Base-by-base conservation (phyloP, 768 basidiomycete genomes). In the Daedaleopsis sinensis region DNA sequence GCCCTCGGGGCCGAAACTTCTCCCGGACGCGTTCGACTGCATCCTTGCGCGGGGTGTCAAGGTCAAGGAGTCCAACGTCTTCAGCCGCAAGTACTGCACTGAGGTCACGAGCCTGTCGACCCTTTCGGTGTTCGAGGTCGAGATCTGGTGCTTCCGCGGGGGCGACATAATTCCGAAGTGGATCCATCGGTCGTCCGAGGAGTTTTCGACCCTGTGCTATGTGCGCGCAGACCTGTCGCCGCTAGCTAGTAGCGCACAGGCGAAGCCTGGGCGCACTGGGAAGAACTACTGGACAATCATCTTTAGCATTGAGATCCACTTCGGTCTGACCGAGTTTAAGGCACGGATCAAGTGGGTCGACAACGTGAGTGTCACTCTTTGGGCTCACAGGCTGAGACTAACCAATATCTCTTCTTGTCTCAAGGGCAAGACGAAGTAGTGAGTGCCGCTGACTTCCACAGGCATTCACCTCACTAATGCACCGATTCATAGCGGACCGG, bases 101-200 rank as follows among this genome's bases (percentile, higher is more conserved):
- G 90, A 92, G 70, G 80, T 93, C 39, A 92, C 90, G 10, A 91
- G 83, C 63, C 71, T 93, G 35, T 84, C 86, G 4, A 87, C 90
- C 66, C 78, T 91, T 5, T 89, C 88, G 15, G 87, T 91, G 18
- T 92, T 93, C 65, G 90, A 92, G 70, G 90, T 92, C 27, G 90
- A 92, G 71, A 82, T 93, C 65, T 92, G 90, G 90, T 92, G 90
- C 70, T 93, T 84, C 73, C 79, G 90, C 68, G 90, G 90, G n/a
- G 87, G 87, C 48, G 84, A 88, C 64, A 77, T 74, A 8, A 77
- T 88, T 37, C 90, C 90, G 0, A 83, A 85, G 65, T 92, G 90
- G 90, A 92, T 93, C 55, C 78, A 85, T 49, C 77, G 90, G 57
- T 62, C 35, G 12, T 32, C 62, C 84, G 90, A 90, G 58, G 77